phyloP scores from a whole-genome alignment of 2,329 filamentous ascomycete genomes.

The Hypoxylon rubiginosum region DNA sequence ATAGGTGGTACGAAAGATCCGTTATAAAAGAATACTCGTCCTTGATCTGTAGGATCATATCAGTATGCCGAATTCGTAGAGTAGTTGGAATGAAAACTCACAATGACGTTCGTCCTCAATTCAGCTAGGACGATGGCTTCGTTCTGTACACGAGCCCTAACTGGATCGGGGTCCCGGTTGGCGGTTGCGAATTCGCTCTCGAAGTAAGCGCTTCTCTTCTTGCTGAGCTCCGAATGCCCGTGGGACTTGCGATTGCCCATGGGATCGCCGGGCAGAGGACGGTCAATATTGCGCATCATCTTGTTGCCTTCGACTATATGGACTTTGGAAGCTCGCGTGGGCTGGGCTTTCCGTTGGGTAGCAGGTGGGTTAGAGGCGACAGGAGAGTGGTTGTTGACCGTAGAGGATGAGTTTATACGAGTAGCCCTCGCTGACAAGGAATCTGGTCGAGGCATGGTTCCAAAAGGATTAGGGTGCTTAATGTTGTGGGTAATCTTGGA shows the following conservation, averaged over 20 bases:
- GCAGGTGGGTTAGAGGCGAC: constrained; percentile 45
- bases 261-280: constrained; percentile 57
- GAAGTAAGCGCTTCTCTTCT: constrained; percentile 60
- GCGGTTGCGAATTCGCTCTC: constrained; percentile 59
- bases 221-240: constrained; percentile 52
- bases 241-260: constrained; percentile 51
- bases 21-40: constrained; percentile 82
- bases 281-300: constrained; percentile 57
- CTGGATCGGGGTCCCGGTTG: constrained; percentile 51
- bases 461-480: constrained; percentile 24
- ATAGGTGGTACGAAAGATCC: constrained; percentile 79
- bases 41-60: constrained; percentile 66
- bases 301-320: constrained; percentile 55
- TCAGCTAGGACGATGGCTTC: constrained; percentile 74
- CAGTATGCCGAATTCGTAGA: constrained; percentile 10
- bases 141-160: constrained; percentile 62
- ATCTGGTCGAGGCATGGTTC: constrained; percentile 41
- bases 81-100: constrained; percentile 55
- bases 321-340: constrained; percentile 42
- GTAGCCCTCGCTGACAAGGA: constrained; percentile 37
- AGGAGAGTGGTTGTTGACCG: constrained; percentile 22
- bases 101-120: constrained; percentile 73
- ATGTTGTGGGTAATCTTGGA: constrained; percentile 22
- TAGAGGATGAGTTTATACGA: constrained; percentile 33
- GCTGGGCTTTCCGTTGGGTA: constrained; percentile 52